Base-by-base conservation (phyloP, 805 yeast species). In the Dipodascus geniculatus region DNA sequence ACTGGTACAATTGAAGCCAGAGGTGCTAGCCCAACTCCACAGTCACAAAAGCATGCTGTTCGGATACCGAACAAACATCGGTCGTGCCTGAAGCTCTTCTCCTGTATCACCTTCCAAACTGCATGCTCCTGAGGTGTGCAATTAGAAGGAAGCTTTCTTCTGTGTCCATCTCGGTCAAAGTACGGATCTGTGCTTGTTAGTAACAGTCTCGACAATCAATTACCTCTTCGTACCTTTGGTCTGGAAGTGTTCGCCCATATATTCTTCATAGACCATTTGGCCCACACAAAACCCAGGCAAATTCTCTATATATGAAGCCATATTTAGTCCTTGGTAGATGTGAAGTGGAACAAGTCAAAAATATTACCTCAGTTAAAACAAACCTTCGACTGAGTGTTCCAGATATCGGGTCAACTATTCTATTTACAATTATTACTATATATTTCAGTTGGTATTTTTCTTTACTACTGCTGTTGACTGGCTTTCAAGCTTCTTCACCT, bases 81-180 rank as follows among this genome's bases (percentile, higher is more conserved):
- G 65, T 91, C 98, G 64, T 91, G 89, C 16, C 76, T 63, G 96
- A 96, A 90, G 0, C 97, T 97, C 56, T 79, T 76, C 51, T 71
- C 74, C 63, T 83, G 90, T n/a, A 89, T 71, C 23, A 66, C 69
- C 63, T 82, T 85, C 95, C 93, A 91, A 4, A 75, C 70, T 60
- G 78, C 77, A 49, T 75, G 78, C 58, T 88, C 93, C 42, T 74
- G 71, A 51, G 78, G 76, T 2, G 81, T 71, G 20, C 81, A 75
- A 20, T 75, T 75, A 1, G 73, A 75, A 1, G 90, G 86, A 14
- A 87, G 74, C 56, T 76, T 76, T 33, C 88, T 73, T 56, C 80
- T 75, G 51, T 75, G 75, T 11, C 80, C 65, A 54, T 74, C 71
- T 2, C 95, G 80, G 61, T 76, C 72, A 55, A 77, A 75, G 59